Evolutionary conservation across 176 grass and related monocot genomes (phyloP).

Genomic region (Echinochloa phyllopogon): DNA sequence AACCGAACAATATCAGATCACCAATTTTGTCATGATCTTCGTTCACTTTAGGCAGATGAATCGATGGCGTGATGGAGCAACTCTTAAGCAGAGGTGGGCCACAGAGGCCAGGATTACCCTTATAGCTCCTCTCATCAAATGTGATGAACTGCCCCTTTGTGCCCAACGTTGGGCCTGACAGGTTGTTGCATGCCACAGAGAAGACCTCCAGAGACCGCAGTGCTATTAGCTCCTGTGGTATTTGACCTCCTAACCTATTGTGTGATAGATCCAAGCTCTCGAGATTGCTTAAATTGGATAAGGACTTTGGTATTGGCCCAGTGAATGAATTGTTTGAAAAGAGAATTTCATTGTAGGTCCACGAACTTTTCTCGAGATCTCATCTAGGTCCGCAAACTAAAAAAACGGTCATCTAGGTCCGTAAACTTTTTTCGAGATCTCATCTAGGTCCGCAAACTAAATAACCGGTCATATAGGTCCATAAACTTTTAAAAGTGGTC

Average conservation of each 20-base stretch:
- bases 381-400: no score
- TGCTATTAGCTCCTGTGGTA: constrained; percentile 33
- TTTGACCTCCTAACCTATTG: constrained; percentile 31
- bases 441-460: no score
- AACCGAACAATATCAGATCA: constrained; percentile 22
- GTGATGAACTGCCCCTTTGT: constrained; percentile 46
- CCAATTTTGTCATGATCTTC: neutral
- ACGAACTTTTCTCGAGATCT: no score
- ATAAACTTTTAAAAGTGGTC: no score
- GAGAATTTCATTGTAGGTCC: no score
- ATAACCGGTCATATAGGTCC: no score
- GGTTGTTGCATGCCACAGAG: neutral
- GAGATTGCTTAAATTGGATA: neutral
- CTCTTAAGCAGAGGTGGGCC: constrained; percentile 35
- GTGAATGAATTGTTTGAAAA: constrained; percentile 32
- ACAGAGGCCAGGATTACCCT: constrained; percentile 39
- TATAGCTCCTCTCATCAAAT: constrained; percentile 43
- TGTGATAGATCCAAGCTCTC: neutral
- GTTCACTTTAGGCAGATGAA: neutral
- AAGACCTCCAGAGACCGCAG: no score
- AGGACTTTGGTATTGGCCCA: constrained; percentile 28
- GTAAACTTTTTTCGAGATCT: no score
- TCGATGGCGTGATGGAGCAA: neutral
- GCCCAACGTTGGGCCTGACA: constrained; percentile 34
- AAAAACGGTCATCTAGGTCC: no score